Conservation (phyloP, 2,329 filamentous ascomycete species). For the Conoideocrella luteorostrata region DNA sequence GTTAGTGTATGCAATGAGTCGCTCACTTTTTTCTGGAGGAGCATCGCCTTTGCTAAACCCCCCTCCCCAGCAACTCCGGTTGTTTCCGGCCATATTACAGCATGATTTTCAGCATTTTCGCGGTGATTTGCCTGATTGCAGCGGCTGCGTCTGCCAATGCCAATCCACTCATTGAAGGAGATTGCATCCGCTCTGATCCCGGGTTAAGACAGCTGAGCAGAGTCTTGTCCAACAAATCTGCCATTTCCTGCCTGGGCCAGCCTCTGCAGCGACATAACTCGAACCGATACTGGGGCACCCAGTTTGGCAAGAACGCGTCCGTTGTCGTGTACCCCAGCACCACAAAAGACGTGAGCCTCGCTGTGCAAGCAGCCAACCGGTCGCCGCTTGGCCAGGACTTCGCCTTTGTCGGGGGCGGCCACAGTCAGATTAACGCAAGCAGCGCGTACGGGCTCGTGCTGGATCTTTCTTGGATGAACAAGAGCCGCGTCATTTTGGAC, state of each 20-base stretch:
- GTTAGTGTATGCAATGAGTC: no score
- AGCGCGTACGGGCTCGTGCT: conserved; percentile 8
- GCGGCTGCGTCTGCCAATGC: no score
- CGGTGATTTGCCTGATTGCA: no score
- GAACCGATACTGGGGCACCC: conserved; percentile 10
- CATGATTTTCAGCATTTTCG: no score
- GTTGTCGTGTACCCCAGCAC: conserved; percentile 10
- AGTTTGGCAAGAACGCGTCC: conserved; percentile 11
- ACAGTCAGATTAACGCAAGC: not conserved
- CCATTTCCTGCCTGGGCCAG: conserved; percentile 9
- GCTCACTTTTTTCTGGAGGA: no score
- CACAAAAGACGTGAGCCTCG: conserved; percentile 7
- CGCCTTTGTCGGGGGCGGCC: conserved; percentile 8
- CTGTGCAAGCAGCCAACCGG: conserved; percentile 5
- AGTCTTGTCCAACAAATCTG: conserved; percentile 2
- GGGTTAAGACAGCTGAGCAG: conserved; percentile 7
- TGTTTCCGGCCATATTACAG: no score
- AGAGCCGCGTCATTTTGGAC: conserved; percentile 1
- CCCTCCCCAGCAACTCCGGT: no score
- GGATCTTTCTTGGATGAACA: conserved; percentile 11
- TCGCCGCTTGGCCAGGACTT: conserved; percentile 6
- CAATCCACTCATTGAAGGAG: not conserved
- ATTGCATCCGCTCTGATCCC: conserved; percentile 2
- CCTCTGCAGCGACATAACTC: conserved; percentile 9
- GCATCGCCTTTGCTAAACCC: no score